phyloP scores from a whole-genome alignment of 2,329 filamentous ascomycete genomes.

The Pseudogymnoascus sp. region DNA sequence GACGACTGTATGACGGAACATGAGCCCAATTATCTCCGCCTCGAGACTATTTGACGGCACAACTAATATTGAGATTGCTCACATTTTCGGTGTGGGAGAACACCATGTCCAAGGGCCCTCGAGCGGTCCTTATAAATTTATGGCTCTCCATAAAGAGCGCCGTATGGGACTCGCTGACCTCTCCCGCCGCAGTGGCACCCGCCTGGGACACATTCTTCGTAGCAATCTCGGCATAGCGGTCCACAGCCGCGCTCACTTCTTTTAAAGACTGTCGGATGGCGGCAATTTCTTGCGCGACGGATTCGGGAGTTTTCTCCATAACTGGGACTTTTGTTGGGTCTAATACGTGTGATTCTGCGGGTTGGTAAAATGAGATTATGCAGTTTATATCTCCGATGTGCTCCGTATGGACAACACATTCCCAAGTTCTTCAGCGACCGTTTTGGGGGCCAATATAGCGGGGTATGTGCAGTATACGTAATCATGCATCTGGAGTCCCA shows the following conservation, averaged over 20 bases:
- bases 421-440: neutral
- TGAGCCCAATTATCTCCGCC: neutral
- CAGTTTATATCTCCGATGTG: neutral
- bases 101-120: constrained; percentile 20
- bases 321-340: neutral
- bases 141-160: constrained; percentile 8
- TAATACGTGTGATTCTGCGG: neutral
- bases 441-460: neutral
- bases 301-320: constrained; percentile 10
- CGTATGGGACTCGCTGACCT: constrained; percentile 13
- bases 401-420: neutral
- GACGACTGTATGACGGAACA: constrained; percentile 10
- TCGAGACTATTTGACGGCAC: neutral
- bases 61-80: constrained; percentile 7
- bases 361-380: neutral
- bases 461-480: neutral
- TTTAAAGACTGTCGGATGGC: constrained; percentile 16
- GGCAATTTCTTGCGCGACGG: constrained; percentile 13
- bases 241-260: constrained; percentile 14
- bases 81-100: constrained; percentile 19
- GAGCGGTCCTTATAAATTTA: neutral
- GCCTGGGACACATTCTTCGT: constrained; percentile 10
- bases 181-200: constrained; percentile 9
- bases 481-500: neutral
- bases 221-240: constrained; percentile 14